Percentiles rank a stretch among this genome's conserved stretches.
phyloP scores from a whole-genome alignment of 495 filamentous ascomycete species.

The Talaromyces ruber region DNA sequence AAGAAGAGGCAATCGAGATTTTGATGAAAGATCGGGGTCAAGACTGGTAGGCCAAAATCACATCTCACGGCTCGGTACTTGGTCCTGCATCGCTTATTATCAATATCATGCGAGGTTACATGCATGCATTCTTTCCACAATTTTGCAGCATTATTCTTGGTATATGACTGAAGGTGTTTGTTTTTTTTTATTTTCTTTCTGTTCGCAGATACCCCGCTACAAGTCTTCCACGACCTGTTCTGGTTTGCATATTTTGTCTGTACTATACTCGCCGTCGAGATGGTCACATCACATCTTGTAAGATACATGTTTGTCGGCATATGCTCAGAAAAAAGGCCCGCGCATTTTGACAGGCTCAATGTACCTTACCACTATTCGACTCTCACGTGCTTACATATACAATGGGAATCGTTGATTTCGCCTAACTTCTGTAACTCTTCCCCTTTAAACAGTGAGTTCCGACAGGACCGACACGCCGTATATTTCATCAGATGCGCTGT shows the following conservation, averaged over 20 bases:
- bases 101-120: background rate
- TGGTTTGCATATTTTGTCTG: background rate
- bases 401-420: background rate
- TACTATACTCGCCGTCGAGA: background rate
- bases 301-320: background rate
- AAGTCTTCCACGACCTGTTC: background rate
- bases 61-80: background rate
- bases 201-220: conserved; percentile 1
- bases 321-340: background rate
- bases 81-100: background rate
- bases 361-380: background rate
- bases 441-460: background rate
- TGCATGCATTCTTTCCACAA: background rate
- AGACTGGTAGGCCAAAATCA: conserved; percentile 29
- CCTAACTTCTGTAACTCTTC: background rate
- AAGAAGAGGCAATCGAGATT: conserved; percentile 40
- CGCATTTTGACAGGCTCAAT: background rate
- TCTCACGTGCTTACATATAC: background rate
- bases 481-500: background rate
- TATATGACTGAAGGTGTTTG: background rate
- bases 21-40: conserved; percentile 41
- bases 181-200: background rate
- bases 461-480: no score
- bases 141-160: background rate
- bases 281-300: background rate